These are phyloP conservation scores for Plasmodium fragile DNA, from an alignment of 169 alveolate species.

Conservation along the genomic window DNA sequence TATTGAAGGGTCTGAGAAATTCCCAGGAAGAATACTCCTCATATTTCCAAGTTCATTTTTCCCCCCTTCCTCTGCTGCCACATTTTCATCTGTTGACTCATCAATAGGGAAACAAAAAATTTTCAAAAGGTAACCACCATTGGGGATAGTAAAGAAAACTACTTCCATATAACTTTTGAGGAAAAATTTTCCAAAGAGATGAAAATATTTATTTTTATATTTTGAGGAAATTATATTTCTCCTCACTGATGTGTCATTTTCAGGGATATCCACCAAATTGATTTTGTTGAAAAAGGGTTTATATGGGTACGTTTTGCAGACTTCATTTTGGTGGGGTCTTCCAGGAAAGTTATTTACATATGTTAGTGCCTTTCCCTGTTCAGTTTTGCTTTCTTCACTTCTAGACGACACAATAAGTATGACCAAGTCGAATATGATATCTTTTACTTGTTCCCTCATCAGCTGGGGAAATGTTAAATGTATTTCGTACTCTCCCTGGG, in stretches of 20 bases:
- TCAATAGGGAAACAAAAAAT: constrained; percentile 12
- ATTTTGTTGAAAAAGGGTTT: constrained; percentile 27
- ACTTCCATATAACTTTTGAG: constrained; percentile 3
- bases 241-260: constrained; percentile 11
- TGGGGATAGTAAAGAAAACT: constrained; percentile 38
- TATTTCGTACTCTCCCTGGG: constrained; percentile 37
- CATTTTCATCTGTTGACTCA: background rate
- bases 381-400: background rate
- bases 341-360: background rate
- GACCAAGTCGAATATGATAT: constrained; percentile 27
- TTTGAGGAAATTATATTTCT: constrained; percentile 14
- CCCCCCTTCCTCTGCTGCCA: background rate
- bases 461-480: background rate
- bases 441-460: background rate
- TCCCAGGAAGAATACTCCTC: background rate
- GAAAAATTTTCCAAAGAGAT: constrained; percentile 23
- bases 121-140: constrained; percentile 7
- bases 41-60: background rate
- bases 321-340: background rate
- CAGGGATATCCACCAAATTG: background rate
- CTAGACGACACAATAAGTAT: background rate
- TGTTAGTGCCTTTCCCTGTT: background rate
- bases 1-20: background rate
- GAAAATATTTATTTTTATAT: constrained; percentile 22
- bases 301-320: background rate